A percentile compares a stretch with the other conserved stretches of the same genome.
Conservation (phyloP, 345 rosid genomes). For the Clarkia xantiana region DNA sequence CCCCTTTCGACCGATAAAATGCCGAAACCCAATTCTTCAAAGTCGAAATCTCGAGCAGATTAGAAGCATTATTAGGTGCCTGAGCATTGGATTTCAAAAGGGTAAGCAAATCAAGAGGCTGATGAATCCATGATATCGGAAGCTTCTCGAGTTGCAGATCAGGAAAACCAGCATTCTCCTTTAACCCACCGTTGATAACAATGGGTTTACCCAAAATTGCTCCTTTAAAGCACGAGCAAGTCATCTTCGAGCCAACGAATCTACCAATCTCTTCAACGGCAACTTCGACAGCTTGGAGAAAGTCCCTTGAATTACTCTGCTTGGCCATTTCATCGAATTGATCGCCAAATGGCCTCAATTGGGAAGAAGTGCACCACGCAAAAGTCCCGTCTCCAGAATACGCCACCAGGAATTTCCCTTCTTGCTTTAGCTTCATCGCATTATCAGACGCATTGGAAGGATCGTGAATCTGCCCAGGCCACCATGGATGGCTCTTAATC, state of each 20-base stretch:
- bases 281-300: slow-evolving; percentile 34
- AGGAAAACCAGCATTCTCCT: slow-evolving; percentile 48
- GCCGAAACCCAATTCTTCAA: slow-evolving; percentile 63
- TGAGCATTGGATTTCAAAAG: slow-evolving; percentile 32
- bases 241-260: slow-evolving; percentile 42
- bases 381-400: slow-evolving; percentile 80
- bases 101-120: slow-evolving; percentile 29
- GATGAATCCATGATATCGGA: slow-evolving; percentile 24
- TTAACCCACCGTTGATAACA: slow-evolving; percentile 57
- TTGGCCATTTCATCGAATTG: slow-evolving; percentile 45
- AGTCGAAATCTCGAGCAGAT: slow-evolving; percentile 33
- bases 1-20: slow-evolving; percentile 38
- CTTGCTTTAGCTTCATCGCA: slow-evolving; percentile 41
- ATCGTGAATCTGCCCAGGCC: slow-evolving; percentile 93
- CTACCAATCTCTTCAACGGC: slow-evolving; percentile 54
- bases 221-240: slow-evolving; percentile 40
- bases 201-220: slow-evolving; percentile 18
- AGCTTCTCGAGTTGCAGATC: slow-evolving; percentile 40
- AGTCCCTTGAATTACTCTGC: slow-evolving; percentile 40
- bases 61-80: slow-evolving; percentile 15
- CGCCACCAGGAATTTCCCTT: slow-evolving; percentile 55
- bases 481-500: slow-evolving; percentile 88
- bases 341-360: slow-evolving; percentile 65
- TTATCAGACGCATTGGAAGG: slow-evolving; percentile 55
- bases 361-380: slow-evolving; percentile 78